Conservation (phyloP, 495 filamentous ascomycete genomes). For the Xylaria bambusicola region DNA sequence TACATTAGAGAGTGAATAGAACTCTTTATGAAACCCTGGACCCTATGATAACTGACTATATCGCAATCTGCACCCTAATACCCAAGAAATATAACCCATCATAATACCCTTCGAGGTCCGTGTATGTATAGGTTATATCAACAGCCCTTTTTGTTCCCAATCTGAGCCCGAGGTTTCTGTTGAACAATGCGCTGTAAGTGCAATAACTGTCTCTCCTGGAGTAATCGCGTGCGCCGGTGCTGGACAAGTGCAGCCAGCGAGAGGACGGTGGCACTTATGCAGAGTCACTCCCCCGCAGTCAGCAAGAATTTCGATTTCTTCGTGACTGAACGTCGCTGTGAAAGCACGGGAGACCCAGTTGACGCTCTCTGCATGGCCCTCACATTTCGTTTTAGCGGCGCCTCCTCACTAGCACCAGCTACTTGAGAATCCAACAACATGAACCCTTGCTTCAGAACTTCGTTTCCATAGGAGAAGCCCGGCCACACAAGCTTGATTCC, state of each 20-base stretch:
- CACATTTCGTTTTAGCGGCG: constrained; percentile 1
- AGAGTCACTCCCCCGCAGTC: constrained; percentile 5
- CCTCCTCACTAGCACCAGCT: background rate
- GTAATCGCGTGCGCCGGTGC: constrained; percentile 5
- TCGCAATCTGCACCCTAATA: constrained; percentile 3
- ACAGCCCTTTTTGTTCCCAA: background rate
- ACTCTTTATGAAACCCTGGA: background rate
- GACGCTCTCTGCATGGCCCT: constrained; percentile 2
- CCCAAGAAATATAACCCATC: background rate
- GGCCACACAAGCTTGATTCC: constrained; percentile 11
- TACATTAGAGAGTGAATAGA: too few relatives aligned
- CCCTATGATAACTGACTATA: background rate
- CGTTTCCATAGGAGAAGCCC: constrained; percentile 8
- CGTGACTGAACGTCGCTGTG: background rate
- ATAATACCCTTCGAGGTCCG: background rate
- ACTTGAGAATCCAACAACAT: constrained; percentile 16
- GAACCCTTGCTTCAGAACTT: constrained; percentile 16
- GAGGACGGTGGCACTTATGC: constrained; percentile 1
- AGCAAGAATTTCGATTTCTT: background rate
- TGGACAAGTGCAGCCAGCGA: background rate
- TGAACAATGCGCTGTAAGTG: constrained; percentile 11
- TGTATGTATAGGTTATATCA: constrained; percentile 4
- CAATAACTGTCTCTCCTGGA: constrained; percentile 16
- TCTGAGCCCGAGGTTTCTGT: constrained; percentile 1
- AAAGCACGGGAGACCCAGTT: background rate